Evolutionary conservation across 257 asterid species (phyloP).

Genomic region (Solanum medicagineum): DNA sequence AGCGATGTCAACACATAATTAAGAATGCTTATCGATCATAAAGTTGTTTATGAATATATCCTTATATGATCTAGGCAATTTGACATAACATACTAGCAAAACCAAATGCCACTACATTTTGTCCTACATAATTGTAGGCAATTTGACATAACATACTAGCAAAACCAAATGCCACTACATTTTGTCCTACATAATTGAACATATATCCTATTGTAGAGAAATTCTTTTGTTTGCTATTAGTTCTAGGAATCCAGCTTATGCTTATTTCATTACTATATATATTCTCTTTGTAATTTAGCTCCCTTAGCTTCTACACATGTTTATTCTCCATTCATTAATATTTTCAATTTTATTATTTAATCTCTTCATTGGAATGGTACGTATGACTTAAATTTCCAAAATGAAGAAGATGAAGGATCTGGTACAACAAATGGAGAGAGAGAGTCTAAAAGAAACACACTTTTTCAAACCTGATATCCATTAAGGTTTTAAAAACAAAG

Average conservation of each 20-base stretch:
- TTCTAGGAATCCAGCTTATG: background rate
- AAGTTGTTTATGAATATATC: too few relatives aligned
- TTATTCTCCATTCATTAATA: too few relatives aligned
- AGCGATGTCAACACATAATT: too few relatives aligned
- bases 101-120: constrained; percentile 40
- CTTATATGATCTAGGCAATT: too few relatives aligned
- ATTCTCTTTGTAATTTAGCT: too few relatives aligned
- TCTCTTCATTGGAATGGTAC: background rate
- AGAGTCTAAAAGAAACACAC: background rate
- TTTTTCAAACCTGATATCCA: background rate
- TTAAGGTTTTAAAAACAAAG: background rate
- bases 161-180: constrained; percentile 31
- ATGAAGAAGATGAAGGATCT: background rate
- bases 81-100: constrained; percentile 5
- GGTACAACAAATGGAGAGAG: background rate
- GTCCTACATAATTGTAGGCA: constrained; percentile 9
- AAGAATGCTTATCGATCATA: too few relatives aligned
- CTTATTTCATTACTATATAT: background rate
- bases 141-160: constrained; percentile 4
- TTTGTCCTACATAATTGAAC: constrained; percentile 18
- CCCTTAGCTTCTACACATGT: too few relatives aligned
- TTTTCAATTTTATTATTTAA: background rate
- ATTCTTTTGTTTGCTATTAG: background rate
- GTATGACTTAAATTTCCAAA: background rate
- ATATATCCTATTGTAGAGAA: background rate